Base-by-base conservation (phyloP, 1,139 yeast species). In the Groenewaldozyma sp. region DNA sequence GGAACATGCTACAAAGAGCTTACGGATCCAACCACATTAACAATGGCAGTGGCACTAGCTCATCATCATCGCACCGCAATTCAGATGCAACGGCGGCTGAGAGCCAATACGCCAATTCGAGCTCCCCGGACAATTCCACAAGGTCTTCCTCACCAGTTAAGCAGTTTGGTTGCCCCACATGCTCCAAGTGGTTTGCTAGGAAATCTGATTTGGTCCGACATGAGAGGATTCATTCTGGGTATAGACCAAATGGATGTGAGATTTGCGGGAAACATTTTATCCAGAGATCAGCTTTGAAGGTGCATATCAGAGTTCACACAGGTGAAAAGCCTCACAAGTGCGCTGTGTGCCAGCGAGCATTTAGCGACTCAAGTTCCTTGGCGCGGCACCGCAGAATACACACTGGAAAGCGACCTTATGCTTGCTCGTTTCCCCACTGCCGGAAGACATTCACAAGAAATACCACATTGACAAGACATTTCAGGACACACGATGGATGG, bases 221-320 rank as follows among this genome's bases (percentile, higher is more conserved):
- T 53, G 78, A 77, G 47, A 65, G 94, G 42, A 83, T 83, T 24
- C 95, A 84, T 57, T 82, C 94, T 1, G 95, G 95, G 13, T 93
- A 82, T 47, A 70, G 88, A 32, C 63, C 62, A 3, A 59, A 59
- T 40, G 53, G 51, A 4, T 59, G 63, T 40, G 51, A 51, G 7
- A 47, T 53, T 21, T 59, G 63, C 58, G 60, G 71, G 32, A 82
- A 81, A 59, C 66, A 76, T 50, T 81, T 81, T 54, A 72, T 78
- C 48, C 70, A 87, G 49, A 70, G 79, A 35, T 84, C 81, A 49
- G 87, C 82, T 50, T 62, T 80, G 44, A 79, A 87, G 9, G 71
- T 86, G 48, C 88, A 80, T 56, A 60, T 74, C 46, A 65, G 94
- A 43, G 84, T 83, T 18, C 95, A 84, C 58, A 83, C 94, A 0